Evolutionary conservation across 2,329 filamentous ascomycete genomes (phyloP), one percentile per base, ranked within the genome.

Genomic region (Colletotrichum shisoi): DNA sequence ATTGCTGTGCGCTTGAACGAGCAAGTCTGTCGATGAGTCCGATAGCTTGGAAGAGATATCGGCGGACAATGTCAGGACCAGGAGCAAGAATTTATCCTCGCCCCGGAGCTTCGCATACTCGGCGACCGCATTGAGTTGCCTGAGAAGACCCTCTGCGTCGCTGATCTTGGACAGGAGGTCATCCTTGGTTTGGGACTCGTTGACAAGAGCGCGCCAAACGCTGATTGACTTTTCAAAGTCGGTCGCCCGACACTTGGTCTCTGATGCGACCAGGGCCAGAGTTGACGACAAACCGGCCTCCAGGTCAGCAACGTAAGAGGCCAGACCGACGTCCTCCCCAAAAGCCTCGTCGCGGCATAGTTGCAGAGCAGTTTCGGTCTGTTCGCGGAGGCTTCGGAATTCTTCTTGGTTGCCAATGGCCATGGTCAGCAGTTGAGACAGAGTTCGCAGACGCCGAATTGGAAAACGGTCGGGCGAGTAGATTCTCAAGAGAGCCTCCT

Each of bases 21-120:
- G 72, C 3, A 78, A 75, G 54, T 83, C 82, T 42, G 72, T 71
- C 9, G 71, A 73, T 7, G 76, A 72, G 53, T 72, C 68, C 69
- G 71, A 42, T 73, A 72, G 52, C 42, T 60, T 74, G 67, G 75
- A 79, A 1, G 83, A 79, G 6, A 87, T 71, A 15, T 74, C 75
- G 2, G 77, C 76, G 0, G 80, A 79, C 2, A 87, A 75, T 68
- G 85, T 81, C 4, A 85, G 74, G 4, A 83, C 78, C 0, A 78
- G 75, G 0, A 83, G 78, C 39, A 85, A 79, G 11, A 86, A 73
- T 1, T 74, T 73, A 45, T 81, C 80, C 24, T 83, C 79, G 27
- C 85, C 85, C 63, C 81, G 80, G 58, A 87, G 79, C 15, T 80
- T 82, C 5, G 83, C 79, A 39, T 85, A 82, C 54, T 87, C 82